Percentiles rank a stretch among this genome's conserved stretches.
Conservation (phyloP, 2,329 filamentous ascomycete species). For the Diaporthe aspalathi region DNA sequence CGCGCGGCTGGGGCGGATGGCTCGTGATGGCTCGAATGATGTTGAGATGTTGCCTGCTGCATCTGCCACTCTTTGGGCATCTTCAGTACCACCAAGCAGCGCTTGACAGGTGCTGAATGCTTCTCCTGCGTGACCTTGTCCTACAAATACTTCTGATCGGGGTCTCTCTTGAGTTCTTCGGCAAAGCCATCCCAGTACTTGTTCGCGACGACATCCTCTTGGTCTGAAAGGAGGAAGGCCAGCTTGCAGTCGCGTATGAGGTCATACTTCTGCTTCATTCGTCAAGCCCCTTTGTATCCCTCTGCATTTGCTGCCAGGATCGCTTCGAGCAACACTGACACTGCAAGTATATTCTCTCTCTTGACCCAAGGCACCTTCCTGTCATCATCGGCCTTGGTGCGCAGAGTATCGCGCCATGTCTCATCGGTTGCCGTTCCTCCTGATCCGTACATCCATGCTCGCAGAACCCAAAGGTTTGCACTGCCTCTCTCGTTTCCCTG, state of each 20-base stretch:
- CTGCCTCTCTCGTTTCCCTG: neutral
- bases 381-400: neutral
- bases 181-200: slow-evolving; percentile 3
- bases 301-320: neutral
- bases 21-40: neutral
- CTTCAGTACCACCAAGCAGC: neutral
- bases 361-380: neutral
- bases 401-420: neutral
- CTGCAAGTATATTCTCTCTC: neutral
- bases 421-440: too few species aligned
- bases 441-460: slow-evolving; percentile 1
- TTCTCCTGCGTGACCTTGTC: neutral
- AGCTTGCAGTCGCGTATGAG: neutral
- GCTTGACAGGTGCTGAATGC: neutral
- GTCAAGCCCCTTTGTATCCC: too few species aligned
- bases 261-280: neutral
- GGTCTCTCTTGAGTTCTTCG: slow-evolving; percentile 38
- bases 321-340: neutral
- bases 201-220: neutral
- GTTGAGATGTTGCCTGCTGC: neutral
- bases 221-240: neutral
- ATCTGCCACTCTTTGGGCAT: neutral
- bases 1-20: neutral
- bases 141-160: neutral
- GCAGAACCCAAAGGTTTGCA: neutral